Percentiles rank a stretch among this genome's conserved stretches.
These are phyloP conservation scores for Castanea crenata DNA, from an alignment of 306 rosid genomes.

Conservation along the genomic window DNA sequence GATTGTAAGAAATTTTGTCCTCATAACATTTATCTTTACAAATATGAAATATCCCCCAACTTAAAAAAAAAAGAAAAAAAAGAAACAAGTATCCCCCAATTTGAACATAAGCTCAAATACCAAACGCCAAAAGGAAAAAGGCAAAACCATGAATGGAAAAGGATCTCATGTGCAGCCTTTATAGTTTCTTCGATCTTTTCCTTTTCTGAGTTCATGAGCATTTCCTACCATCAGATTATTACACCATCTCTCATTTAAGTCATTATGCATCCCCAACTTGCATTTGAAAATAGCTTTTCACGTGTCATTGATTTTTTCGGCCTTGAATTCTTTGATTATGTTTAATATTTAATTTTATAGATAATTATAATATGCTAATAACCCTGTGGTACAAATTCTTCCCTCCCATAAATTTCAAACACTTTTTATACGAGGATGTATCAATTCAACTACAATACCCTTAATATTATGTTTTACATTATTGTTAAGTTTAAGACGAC, in stretches of 20 bases:
- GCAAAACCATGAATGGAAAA: not conserved
- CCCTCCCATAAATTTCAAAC: accelerated
- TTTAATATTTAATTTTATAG: not conserved
- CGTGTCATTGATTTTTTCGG: not conserved
- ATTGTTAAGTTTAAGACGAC: too few relatives aligned
- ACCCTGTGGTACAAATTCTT: accelerated
- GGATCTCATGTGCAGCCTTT: not conserved
- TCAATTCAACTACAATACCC: too few relatives aligned
- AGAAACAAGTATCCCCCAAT: not conserved
- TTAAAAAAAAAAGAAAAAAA: too few relatives aligned
- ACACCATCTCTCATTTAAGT: not conserved
- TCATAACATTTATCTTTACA: too few relatives aligned
- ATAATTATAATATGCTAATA: too few relatives aligned
- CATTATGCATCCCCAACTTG: too few relatives aligned
- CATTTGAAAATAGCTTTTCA: too few relatives aligned
- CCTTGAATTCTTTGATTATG: not conserved
- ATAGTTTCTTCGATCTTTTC: not conserved
- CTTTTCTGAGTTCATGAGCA: not conserved
- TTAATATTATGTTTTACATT: too few relatives aligned
- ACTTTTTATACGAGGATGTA: too few relatives aligned
- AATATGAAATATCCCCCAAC: not conserved
- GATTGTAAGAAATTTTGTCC: too few relatives aligned
- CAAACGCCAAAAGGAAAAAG: not conserved
- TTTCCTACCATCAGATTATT: not conserved
- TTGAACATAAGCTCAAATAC: not conserved